These are phyloP conservation scores for Cucurbita maxima DNA, from an alignment of 306 rosid genomes.

Conservation along the genomic window DNA sequence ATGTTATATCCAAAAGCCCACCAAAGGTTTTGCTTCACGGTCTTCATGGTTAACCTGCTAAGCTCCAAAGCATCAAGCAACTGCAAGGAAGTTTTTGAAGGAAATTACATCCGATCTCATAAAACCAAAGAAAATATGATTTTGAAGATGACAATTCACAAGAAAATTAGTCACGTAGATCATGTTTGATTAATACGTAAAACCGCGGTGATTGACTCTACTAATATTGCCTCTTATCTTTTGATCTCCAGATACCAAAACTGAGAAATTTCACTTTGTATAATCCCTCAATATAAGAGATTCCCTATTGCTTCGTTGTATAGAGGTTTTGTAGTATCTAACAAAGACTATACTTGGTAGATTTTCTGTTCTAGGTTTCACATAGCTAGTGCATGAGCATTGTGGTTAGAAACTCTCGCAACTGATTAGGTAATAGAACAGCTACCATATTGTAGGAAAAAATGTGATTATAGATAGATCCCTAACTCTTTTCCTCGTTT, in stretches of 20 bases:
- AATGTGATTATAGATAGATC: neutral
- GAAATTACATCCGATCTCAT: conserved; percentile 5
- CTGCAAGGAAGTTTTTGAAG: conserved; percentile 33
- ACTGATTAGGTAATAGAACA: neutral
- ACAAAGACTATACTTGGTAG: neutral
- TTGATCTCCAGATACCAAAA: neutral
- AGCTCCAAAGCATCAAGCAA: conserved; percentile 93
- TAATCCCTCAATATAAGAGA: neutral
- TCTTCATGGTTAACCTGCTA: conserved; percentile 82
- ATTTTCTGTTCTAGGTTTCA: neutral
- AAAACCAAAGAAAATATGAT: neutral
- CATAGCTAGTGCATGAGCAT: neutral
- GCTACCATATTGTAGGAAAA: neutral
- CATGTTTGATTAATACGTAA: neutral
- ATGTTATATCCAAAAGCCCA: conserved; percentile 93
- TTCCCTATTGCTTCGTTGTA: neutral
- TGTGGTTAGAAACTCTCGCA: neutral
- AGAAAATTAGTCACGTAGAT: neutral
- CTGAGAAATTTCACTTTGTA: neutral
- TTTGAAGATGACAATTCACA: neutral
- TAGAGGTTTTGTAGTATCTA: neutral
- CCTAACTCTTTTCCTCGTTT: neutral
- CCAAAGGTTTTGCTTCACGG: conserved; percentile 91
- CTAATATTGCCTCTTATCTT: neutral
- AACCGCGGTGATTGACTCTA: neutral